These are phyloP conservation scores for Xerocomus minutiporus DNA, from an alignment of 1,284 basidiomycete genomes.

Conservation along the genomic window DNA sequence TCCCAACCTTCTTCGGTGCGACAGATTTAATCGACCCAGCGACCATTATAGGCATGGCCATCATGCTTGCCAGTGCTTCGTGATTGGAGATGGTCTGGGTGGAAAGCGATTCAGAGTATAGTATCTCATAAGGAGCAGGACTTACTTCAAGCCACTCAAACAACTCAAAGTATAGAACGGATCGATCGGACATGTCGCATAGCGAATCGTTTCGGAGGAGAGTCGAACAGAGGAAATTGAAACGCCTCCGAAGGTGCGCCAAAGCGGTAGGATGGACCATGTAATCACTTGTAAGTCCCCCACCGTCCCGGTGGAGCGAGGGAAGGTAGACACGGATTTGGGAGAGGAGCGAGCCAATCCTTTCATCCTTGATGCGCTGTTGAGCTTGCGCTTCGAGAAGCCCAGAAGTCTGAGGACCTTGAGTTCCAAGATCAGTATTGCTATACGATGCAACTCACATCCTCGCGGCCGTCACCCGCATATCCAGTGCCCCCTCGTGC, in stretches of 20 bases:
- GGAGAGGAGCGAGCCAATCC: conserved; percentile 61
- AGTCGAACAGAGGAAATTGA: conserved; percentile 80
- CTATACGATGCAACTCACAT: conserved; percentile 51
- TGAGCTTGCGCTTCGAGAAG: conserved; percentile 67
- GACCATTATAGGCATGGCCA: conserved; percentile 94
- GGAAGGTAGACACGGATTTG: conserved; percentile 77
- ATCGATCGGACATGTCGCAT: conserved; percentile 87
- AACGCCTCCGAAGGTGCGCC: conserved; percentile 83
- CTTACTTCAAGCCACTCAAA: conserved; percentile 87
- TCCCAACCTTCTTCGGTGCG: conserved; percentile 47
- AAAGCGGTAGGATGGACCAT: conserved; percentile 84
- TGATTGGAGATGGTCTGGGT: conserved; percentile 80
- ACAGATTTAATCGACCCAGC: conserved; percentile 62
- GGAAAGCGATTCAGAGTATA: background rate
- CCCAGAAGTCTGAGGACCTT: conserved; percentile 58
- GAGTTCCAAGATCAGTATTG: conserved; percentile 1
- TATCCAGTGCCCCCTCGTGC: conserved; percentile 79
- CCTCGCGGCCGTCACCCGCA: conserved; percentile 73
- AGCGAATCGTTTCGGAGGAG: conserved; percentile 87
- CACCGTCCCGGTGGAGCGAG: conserved; percentile 64
- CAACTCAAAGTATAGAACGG: conserved; percentile 80
- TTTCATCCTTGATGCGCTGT: conserved; percentile 70
- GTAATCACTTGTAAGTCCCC: conserved; percentile 78
- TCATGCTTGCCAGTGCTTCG: conserved; percentile 87
- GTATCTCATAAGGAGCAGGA: background rate